Evolutionary conservation across 2,329 filamentous ascomycete genomes (phyloP).

Genomic region (Teratosphaeria nubilosa): DNA sequence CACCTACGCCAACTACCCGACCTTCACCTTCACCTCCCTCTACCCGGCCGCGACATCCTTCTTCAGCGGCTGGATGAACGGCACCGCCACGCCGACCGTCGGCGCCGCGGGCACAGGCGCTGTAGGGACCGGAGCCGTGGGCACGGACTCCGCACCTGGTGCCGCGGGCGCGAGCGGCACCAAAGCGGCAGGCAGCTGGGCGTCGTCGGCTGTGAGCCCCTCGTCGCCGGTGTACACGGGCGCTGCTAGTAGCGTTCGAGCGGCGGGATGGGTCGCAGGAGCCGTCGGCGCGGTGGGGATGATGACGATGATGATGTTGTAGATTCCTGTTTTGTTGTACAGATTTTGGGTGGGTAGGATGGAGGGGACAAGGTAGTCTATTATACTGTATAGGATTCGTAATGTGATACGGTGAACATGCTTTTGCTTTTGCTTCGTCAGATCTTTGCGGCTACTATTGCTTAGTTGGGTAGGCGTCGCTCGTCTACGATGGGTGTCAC

Average conservation of each 20-base stretch:
- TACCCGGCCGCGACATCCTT: slow-evolving; percentile 1
- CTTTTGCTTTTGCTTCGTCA: background rate
- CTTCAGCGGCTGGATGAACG: background rate
- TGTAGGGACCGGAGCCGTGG: background rate
- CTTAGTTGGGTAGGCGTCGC: too few species aligned
- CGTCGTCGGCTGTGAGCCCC: background rate
- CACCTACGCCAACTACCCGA: slow-evolving; percentile 4
- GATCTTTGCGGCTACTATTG: too few species aligned
- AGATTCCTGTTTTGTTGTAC: background rate
- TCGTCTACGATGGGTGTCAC: too few species aligned
- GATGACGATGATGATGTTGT: background rate
- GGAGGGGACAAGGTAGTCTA: too few species aligned
- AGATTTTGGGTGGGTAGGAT: too few species aligned
- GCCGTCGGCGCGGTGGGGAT: background rate
- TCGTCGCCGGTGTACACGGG: background rate
- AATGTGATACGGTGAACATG: background rate
- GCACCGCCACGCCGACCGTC: background rate
- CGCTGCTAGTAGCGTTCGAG: background rate
- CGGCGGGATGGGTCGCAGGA: background rate
- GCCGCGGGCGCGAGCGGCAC: background rate
- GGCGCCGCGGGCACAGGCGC: background rate
- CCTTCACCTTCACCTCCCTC: slow-evolving; percentile 1
- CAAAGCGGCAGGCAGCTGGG: background rate
- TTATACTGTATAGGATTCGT: background rate
- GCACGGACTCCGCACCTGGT: background rate